Evolutionary conservation across 2,329 filamentous ascomycete genomes (phyloP), one percentile per base, ranked within the genome.

Genomic region (Lasiodiplodia gonubiensis): DNA sequence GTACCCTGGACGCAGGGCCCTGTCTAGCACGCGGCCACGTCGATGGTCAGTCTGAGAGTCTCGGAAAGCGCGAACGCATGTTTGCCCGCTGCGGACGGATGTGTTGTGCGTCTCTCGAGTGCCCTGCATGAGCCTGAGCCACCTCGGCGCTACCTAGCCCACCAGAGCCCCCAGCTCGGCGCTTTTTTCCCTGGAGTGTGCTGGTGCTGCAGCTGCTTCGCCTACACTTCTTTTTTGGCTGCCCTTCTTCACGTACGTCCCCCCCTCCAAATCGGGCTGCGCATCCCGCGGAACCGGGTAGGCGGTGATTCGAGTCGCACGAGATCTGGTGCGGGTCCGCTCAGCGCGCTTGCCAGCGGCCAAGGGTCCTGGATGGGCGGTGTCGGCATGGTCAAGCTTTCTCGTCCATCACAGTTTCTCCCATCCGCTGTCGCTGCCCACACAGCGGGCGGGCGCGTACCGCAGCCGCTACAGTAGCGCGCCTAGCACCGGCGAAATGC

Each of bases 251-350:
- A 61, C 57, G 37, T 23, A 39, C 21, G 23, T 23, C 25, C 55
- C n/a, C 25, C 55, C n/a, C 33, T 16, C 55, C 59, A 11, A n/a
- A 63, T 51, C 59, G 49, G 42, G 59, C 46, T n/a, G 59, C 59
- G 59, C 59, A 63, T 63, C 59, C 49, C 59, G 59, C 59, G 59
- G 59, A 63, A 63, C 59, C 59, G 59, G 59, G 59, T 63, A 63
- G n/a, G 42, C 30, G 59, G 59, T 63, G 59, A 51, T 37, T 63
- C 59, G 59, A 49, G 59, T 63, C 59, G 59, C 59, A 63, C 42
- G 59, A 63, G 59, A 63, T 63, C 59, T 63, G 59, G 46, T 63
- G 59, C 59, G 59, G 59, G 59, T 63, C 59, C 59, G 59, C 59
- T 23, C n/a, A 16, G 27, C 46, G 57, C 39, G 57, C 57, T 49